A percentile compares a stretch with the other conserved stretches of the same genome.
These are phyloP conservation scores for Cornus controversa DNA, from an alignment of 148 eudicot species.

Conservation along the genomic window DNA sequence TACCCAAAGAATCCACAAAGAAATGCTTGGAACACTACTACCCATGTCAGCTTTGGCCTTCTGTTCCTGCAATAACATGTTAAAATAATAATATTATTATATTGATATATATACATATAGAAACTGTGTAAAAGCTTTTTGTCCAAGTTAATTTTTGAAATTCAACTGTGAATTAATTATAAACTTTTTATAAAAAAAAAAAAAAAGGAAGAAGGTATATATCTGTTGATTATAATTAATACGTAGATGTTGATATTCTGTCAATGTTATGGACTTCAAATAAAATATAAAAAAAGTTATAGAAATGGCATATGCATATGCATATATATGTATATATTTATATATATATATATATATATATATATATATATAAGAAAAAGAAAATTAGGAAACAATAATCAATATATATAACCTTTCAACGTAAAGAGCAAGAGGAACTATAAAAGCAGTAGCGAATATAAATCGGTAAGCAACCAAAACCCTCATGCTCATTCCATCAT, in stretches of 20 bases:
- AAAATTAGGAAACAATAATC: neutral
- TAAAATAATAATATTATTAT: neutral
- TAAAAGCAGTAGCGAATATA: conserved; percentile 28
- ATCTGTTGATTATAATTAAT: too few relatives aligned
- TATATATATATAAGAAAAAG: neutral
- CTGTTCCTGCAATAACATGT: conserved; percentile 35
- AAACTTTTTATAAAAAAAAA: too few relatives aligned
- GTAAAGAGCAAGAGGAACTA: conserved; percentile 42
- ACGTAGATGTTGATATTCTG: too few relatives aligned
- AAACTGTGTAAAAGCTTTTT: too few relatives aligned
- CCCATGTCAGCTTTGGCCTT: conserved; percentile 64
- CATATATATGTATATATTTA: neutral
- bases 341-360: neutral
- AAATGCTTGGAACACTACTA: conserved; percentile 50
- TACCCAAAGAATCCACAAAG: conserved; percentile 63
- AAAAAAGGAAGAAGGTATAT: too few relatives aligned
- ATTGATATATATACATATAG: neutral
- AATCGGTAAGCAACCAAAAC: conserved; percentile 43
- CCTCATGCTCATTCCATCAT: conserved; percentile 35
- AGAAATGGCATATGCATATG: conserved; percentile 2
- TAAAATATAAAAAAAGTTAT: too few relatives aligned
- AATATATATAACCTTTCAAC: conserved; percentile 31
- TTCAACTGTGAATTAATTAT: too few relatives aligned
- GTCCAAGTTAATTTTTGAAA: too few relatives aligned
- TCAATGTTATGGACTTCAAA: too few relatives aligned